Conservation (phyloP, 306 rosid species). For the Benincasa hispida region DNA sequence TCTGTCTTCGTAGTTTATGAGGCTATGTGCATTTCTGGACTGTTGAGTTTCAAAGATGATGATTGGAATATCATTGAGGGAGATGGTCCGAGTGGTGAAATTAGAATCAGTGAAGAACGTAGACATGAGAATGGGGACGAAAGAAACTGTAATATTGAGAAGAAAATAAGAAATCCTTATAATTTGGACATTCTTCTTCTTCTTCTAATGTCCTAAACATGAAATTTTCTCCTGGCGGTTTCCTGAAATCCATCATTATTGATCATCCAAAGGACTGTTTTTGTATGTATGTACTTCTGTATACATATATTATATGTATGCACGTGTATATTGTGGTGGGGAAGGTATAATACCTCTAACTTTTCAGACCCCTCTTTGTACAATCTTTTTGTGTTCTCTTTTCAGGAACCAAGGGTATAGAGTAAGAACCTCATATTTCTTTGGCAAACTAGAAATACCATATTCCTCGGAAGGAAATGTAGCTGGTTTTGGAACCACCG, state of each 20-base stretch:
- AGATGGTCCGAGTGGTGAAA: not conserved
- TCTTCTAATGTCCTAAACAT: too few relatives aligned
- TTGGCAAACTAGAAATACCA: conserved; percentile 25
- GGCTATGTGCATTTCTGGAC: not conserved
- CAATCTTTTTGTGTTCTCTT: not conserved
- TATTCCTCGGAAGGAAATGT: conserved; percentile 13
- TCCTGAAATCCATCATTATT: not conserved
- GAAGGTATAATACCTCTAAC: not conserved
- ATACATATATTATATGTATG: not conserved
- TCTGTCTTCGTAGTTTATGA: not conserved
- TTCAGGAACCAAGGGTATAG: conserved; percentile 35
- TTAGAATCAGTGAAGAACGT: not conserved
- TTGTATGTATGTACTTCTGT: not conserved
- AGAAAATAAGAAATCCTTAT: not conserved
- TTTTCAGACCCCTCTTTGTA: not conserved
- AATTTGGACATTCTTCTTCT: not conserved
- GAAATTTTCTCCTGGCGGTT: not conserved
- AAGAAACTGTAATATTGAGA: not conserved
- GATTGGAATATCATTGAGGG: not conserved
- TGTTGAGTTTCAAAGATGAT: not conserved
- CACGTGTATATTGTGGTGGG: not conserved
- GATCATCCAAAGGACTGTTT: not conserved
- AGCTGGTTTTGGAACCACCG: conserved; percentile 15
- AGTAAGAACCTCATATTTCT: conserved; percentile 20
- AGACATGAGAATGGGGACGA: not conserved